Percentiles rank a stretch among this genome's conserved stretches.
These are phyloP conservation scores for Imleria badia DNA, from an alignment of 768 basidiomycete species.

Conservation along the genomic window DNA sequence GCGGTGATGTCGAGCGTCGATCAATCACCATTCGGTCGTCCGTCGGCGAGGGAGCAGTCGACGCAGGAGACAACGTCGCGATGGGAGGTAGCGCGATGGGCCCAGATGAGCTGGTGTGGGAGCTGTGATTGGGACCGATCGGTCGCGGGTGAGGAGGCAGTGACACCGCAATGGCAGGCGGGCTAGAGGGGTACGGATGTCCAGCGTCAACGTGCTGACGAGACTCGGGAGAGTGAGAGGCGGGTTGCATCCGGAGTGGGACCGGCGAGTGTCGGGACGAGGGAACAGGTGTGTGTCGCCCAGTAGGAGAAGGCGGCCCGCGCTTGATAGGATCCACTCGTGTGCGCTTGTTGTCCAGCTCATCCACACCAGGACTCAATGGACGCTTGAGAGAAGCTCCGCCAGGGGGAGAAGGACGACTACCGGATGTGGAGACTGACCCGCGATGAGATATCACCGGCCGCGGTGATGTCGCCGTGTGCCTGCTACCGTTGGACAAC, in stretches of 20 bases:
- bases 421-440: conserved; percentile 64
- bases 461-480: conserved; percentile 47
- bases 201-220: conserved; percentile 41
- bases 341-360: conserved; percentile 61
- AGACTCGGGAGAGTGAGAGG: conserved; percentile 67
- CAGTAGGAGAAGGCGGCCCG: conserved; percentile 51
- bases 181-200: conserved; percentile 42
- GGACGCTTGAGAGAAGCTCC: conserved; percentile 59
- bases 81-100: conserved; percentile 67
- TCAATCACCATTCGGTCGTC: conserved; percentile 37
- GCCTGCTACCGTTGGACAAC: conserved; percentile 56
- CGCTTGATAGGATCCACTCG: conserved; percentile 56
- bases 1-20: conserved; percentile 48
- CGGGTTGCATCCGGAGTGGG: conserved; percentile 70
- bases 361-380: conserved; percentile 66
- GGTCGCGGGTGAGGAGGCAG: conserved; percentile 77
- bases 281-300: conserved; percentile 54
- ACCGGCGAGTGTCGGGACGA: conserved; percentile 69
- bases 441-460: conserved; percentile 54
- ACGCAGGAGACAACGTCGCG: conserved; percentile 62
- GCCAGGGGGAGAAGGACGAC: conserved; percentile 62
- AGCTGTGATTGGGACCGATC: conserved; percentile 52
- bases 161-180: conserved; percentile 56
- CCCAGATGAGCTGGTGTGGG: conserved; percentile 36
- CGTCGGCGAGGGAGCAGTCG: conserved; percentile 55